These are phyloP conservation scores for Striga hermonthica DNA, from an alignment of 305 asterid species.

Conservation along the genomic window DNA sequence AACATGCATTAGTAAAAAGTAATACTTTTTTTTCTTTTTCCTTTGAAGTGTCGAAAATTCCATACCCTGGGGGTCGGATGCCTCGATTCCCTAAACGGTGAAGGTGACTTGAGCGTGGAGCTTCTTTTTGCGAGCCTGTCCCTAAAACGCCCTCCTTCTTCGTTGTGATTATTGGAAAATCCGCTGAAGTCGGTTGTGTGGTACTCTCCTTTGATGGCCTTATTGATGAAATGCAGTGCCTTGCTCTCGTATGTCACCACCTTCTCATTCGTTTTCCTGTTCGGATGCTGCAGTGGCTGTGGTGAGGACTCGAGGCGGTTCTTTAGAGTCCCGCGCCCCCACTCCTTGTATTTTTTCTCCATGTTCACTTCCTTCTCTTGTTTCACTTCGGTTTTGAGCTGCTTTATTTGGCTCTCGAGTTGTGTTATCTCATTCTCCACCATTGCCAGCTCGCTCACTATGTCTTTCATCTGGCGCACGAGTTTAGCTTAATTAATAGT, in stretches of 20 bases:
- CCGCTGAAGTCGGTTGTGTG: slow-evolving; percentile 45
- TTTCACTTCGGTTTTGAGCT: slow-evolving; percentile 45
- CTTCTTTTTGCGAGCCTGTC: slow-evolving; percentile 40
- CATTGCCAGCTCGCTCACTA: slow-evolving; percentile 56
- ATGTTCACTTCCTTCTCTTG: slow-evolving; percentile 39
- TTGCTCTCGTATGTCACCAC: slow-evolving; percentile 60
- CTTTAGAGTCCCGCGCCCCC: slow-evolving; percentile 28
- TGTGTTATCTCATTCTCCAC: slow-evolving; percentile 65
- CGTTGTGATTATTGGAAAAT: too few relatives aligned
- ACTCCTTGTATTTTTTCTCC: slow-evolving; percentile 33
- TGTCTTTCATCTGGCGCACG: slow-evolving; percentile 71
- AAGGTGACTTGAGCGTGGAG: slow-evolving; percentile 44
- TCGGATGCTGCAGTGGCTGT: slow-evolving; percentile 13
- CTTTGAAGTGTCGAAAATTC: too few relatives aligned
- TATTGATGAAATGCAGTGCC: slow-evolving; percentile 74
- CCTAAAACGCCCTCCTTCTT: slow-evolving; percentile 36
- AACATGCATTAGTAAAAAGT: too few relatives aligned
- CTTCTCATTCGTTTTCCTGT: slow-evolving; percentile 33
- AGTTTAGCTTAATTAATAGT: too few relatives aligned
- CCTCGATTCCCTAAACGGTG: slow-evolving; percentile 57
- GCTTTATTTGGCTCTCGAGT: slow-evolving; percentile 57
- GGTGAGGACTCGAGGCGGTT: slow-evolving; percentile 13
- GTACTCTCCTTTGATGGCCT: slow-evolving; percentile 80
- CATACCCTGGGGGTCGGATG: slow-evolving; percentile 58
- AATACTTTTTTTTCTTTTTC: too few relatives aligned